phyloP scores from a whole-genome alignment of 345 rosid species.

The Arabidopsis thaliana region DNA sequence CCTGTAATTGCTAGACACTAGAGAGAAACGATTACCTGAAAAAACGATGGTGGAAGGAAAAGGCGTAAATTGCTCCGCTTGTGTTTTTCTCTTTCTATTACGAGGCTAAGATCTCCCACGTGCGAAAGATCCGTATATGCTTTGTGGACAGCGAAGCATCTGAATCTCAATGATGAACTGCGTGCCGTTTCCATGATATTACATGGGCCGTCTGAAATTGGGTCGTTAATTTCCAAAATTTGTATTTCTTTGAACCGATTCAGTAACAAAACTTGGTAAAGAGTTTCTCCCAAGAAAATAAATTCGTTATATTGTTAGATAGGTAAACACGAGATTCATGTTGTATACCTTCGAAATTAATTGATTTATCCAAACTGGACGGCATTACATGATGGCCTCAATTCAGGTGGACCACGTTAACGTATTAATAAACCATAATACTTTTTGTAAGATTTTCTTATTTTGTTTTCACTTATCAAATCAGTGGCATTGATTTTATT shows the following conservation, averaged over 20 bases:
- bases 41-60: background rate
- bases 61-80: background rate
- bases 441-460: background rate
- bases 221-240: background rate
- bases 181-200: slow-evolving; percentile 18
- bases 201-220: slow-evolving; percentile 2
- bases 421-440: background rate
- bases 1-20: background rate
- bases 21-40: slow-evolving; percentile 11
- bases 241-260: no score
- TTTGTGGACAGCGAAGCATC: slow-evolving; percentile 31
- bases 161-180: background rate
- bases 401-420: slow-evolving; percentile 11
- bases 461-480: background rate
- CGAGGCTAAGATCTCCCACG: slow-evolving; percentile 37
- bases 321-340: slow-evolving; percentile 15
- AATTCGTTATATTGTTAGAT: background rate
- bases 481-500: background rate
- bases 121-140: slow-evolving; percentile 47
- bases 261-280: no score
- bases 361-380: background rate
- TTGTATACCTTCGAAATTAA: background rate
- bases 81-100: background rate
- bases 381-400: slow-evolving; percentile 26
- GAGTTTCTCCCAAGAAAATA: background rate